Percentiles rank a stretch among this genome's conserved stretches.
Conservation (phyloP, 176 grass and related monocot genomes). For the Paspalum notatum region DNA sequence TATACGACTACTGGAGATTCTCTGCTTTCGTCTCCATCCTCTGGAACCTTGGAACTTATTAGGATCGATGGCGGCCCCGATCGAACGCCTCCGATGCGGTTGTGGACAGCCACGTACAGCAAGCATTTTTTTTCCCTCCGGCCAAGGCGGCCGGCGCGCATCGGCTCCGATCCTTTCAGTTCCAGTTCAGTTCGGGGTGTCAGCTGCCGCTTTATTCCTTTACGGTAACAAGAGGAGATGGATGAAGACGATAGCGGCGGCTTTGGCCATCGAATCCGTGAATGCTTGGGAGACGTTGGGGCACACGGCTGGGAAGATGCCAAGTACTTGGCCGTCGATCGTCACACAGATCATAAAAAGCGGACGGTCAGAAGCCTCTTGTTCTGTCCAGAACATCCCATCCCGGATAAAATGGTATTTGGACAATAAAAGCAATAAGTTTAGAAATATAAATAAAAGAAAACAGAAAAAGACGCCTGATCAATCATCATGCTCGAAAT, state of each 20-base stretch:
- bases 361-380: neutral
- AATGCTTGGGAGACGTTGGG: slow-evolving; percentile 4
- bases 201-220: slow-evolving; percentile 41
- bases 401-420: too few relatives aligned
- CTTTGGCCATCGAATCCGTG: slow-evolving; percentile 42
- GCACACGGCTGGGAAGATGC: slow-evolving; percentile 34
- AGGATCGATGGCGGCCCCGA: slow-evolving; percentile 23
- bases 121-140: too few relatives aligned
- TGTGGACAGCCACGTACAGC: too few relatives aligned
- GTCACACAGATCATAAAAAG: neutral
- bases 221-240: neutral
- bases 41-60: slow-evolving; percentile 16
- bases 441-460: too few relatives aligned
- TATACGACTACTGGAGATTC: slow-evolving; percentile 32
- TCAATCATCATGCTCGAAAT: too few relatives aligned
- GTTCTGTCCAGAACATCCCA: neutral
- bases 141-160: too few relatives aligned
- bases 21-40: neutral
- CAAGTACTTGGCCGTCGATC: neutral
- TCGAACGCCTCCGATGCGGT: too few relatives aligned
- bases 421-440: too few relatives aligned
- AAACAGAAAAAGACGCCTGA: too few relatives aligned
- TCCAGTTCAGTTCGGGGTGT: neutral
- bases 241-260: neutral
- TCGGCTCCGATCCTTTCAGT: slow-evolving; percentile 37